phyloP scores from a whole-genome alignment of 768 basidiomycete species.

The Leccinum longicurvipes region DNA sequence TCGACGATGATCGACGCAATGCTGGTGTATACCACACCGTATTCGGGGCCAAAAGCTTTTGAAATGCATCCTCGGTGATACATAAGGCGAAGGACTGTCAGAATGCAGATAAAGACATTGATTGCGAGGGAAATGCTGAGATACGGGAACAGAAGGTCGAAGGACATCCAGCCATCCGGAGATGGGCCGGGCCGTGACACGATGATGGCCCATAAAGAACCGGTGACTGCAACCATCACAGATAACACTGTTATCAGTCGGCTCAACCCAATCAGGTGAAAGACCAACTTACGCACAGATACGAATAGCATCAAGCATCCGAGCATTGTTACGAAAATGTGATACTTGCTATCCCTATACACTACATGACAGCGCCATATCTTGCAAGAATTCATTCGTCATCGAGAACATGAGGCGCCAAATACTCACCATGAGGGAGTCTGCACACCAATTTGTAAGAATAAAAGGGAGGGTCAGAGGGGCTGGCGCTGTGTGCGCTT shows the following conservation, averaged over 20 bases:
- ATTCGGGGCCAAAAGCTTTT: slow-evolving; percentile 23
- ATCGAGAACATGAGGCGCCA: neutral
- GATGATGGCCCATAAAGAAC: slow-evolving; percentile 29
- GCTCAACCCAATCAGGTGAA: neutral
- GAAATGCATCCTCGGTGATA: slow-evolving; percentile 26
- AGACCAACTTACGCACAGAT: slow-evolving; percentile 20
- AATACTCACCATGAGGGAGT: slow-evolving; percentile 27
- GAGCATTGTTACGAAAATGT: slow-evolving; percentile 12
- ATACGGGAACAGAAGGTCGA: slow-evolving; percentile 32
- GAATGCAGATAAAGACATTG: slow-evolving; percentile 30
- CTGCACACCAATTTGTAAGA: slow-evolving; percentile 29
- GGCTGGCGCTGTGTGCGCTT: slow-evolving; percentile 20
- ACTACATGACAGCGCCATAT: slow-evolving; percentile 34
- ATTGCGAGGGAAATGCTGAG: slow-evolving; percentile 33
- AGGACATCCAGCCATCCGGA: slow-evolving; percentile 28
- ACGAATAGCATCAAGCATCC: slow-evolving; percentile 22
- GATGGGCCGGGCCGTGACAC: slow-evolving; percentile 24
- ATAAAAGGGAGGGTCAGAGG: slow-evolving; percentile 30
- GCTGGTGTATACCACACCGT: slow-evolving; percentile 29
- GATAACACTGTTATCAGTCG: neutral
- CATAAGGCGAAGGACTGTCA: slow-evolving; percentile 32
- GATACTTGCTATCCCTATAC: slow-evolving; percentile 26
- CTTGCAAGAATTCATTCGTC: slow-evolving; percentile 9
- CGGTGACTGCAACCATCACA: slow-evolving; percentile 27
- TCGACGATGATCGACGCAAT: slow-evolving; percentile 35